Conservation (phyloP, 2,329 filamentous ascomycete species). For the Zalaria sp. region DNA sequence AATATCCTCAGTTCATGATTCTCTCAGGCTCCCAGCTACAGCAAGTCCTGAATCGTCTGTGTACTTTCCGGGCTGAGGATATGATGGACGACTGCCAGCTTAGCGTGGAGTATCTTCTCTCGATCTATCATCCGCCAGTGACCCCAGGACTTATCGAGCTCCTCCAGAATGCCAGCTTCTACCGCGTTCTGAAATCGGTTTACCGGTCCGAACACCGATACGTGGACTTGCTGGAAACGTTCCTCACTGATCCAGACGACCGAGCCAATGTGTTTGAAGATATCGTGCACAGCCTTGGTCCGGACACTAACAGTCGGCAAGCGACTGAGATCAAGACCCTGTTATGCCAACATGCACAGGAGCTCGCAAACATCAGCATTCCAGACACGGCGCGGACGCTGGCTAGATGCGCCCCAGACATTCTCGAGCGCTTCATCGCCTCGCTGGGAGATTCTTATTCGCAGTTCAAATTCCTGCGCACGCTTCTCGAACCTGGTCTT, state of each 20-base stretch:
- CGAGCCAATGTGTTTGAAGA: constrained; percentile 64
- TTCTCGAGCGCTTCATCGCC: constrained; percentile 53
- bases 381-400: constrained; percentile 51
- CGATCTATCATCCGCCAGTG: constrained; percentile 82
- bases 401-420: constrained; percentile 43
- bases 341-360: constrained; percentile 48
- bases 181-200: constrained; percentile 78
- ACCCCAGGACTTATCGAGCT: constrained; percentile 60
- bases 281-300: constrained; percentile 58
- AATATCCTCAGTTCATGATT: constrained; percentile 90
- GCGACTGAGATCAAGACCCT: constrained; percentile 54
- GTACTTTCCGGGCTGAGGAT: constrained; percentile 65
- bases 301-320: constrained; percentile 55
- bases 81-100: constrained; percentile 88
- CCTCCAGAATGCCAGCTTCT: constrained; percentile 71
- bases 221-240: constrained; percentile 61
- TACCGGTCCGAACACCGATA: constrained; percentile 72
- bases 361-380: constrained; percentile 55
- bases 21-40: constrained; percentile 77
- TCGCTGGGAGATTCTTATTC: constrained; percentile 46
- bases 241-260: constrained; percentile 74
- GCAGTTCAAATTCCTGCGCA: constrained; percentile 64
- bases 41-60: constrained; percentile 67
- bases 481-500: constrained; percentile 52
- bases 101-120: constrained; percentile 91